A percentile compares a stretch with the other conserved stretches of the same genome.
Evolutionary conservation across 1,284 basidiomycete species (phyloP).

Genomic region (Leccinum pseudoinsigne): DNA sequence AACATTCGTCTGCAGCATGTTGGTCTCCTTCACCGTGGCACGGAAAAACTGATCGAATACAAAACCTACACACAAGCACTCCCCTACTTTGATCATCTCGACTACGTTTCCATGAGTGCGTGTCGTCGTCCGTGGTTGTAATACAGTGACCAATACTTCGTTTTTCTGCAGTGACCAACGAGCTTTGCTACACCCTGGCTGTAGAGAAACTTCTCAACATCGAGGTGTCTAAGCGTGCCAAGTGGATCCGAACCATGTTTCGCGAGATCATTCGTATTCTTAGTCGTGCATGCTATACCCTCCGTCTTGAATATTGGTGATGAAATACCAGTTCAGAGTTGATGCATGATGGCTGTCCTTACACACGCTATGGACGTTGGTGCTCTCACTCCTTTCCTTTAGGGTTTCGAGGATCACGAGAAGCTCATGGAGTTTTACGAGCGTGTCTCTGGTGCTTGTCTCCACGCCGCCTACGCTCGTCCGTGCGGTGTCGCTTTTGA

Average conservation of each 20-base stretch:
- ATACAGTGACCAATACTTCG: not conserved
- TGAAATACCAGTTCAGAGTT: slow-evolving; percentile 54
- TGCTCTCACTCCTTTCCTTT: slow-evolving; percentile 97
- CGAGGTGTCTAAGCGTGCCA: slow-evolving; percentile 96
- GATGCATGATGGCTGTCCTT: slow-evolving; percentile 82
- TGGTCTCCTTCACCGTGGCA: slow-evolving; percentile 95
- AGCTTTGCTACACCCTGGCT: slow-evolving; percentile 94
- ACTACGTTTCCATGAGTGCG: slow-evolving; percentile 99
- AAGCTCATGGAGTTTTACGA: slow-evolving; percentile 99
- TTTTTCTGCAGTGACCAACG: slow-evolving; percentile 80
- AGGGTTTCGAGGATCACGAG: slow-evolving; percentile 99
- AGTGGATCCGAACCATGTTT: slow-evolving; percentile 98
- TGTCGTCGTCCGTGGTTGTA: slow-evolving; percentile 11
- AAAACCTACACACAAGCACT: slow-evolving; percentile 98
- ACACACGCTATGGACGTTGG: slow-evolving; percentile 98
- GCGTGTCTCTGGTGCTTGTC: slow-evolving; percentile 95
- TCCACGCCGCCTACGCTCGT: slow-evolving; percentile 98
- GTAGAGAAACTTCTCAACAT: slow-evolving; percentile 99
- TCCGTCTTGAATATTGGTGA: slow-evolving; percentile 1
- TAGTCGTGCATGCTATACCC: slow-evolving; percentile 66
- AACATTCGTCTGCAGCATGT: slow-evolving; percentile 65
- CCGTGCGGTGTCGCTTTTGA: slow-evolving; percentile 99
- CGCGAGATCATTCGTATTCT: slow-evolving; percentile 96
- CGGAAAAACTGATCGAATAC: slow-evolving; percentile 99
- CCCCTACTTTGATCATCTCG: slow-evolving; percentile 99